Percentiles rank a stretch among this genome's conserved stretches.
Evolutionary conservation across 176 grass and related monocot genomes (phyloP).

Genomic region (Phragmites australis): DNA sequence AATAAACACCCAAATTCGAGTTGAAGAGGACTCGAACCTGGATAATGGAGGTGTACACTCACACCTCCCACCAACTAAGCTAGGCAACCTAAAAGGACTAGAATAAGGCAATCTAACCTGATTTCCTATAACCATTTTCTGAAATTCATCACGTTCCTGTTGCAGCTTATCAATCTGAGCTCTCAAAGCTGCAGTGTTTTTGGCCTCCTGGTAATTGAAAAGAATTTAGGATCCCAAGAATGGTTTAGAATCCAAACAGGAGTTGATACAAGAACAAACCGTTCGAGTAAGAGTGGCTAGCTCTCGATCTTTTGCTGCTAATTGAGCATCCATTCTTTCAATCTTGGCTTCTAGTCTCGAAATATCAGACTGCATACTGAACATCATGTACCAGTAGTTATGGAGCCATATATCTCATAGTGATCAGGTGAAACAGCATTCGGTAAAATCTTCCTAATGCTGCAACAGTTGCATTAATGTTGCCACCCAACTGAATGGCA

Average conservation of each 20-base stretch:
- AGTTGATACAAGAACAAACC: conserved; percentile 37
- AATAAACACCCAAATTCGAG: too few species aligned
- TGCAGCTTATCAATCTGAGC: conserved; percentile 95
- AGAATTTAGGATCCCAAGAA: conserved; percentile 34
- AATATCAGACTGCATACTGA: conserved; percentile 87
- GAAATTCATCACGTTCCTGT: conserved; percentile 96
- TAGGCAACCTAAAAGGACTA: too few species aligned
- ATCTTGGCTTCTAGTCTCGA: conserved; percentile 94
- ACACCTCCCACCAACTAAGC: too few species aligned
- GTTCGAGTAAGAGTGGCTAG: conserved; percentile 86
- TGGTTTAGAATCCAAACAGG: conserved; percentile 19
- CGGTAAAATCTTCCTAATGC: conserved; percentile 16
- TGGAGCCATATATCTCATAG: conserved; percentile 11
- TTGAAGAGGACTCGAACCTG: too few species aligned
- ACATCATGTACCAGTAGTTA: conserved; percentile 24
- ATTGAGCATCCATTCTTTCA: conserved; percentile 96
- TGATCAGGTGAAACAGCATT: conserved; percentile 19
- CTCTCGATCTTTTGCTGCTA: conserved; percentile 92
- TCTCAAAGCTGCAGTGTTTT: conserved; percentile 81
- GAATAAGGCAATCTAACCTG: conserved; percentile 55
- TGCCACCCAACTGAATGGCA: conserved; percentile 3
- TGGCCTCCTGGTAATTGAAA: conserved; percentile 73
- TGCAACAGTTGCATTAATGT: conserved; percentile 23
- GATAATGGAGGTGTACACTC: too few species aligned
- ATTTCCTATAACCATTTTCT: conserved; percentile 99